These are phyloP conservation scores for Ascocoryne sarcoides DNA, from an alignment of 2,329 filamentous ascomycete species.

Conservation along the genomic window DNA sequence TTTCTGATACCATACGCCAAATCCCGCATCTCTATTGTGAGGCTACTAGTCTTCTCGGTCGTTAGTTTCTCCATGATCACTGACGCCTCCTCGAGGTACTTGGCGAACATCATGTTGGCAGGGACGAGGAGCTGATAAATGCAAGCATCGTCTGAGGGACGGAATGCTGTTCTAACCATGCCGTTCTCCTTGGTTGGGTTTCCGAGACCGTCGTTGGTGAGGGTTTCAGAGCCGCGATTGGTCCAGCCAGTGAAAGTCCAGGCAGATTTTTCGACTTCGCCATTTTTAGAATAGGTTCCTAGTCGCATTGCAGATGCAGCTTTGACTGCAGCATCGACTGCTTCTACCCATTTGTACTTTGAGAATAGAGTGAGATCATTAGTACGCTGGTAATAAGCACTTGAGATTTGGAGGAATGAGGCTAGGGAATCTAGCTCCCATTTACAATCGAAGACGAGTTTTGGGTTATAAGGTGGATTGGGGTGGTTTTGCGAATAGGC, in stretches of 20 bases:
- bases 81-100: constrained; percentile 46
- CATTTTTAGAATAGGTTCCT: constrained; percentile 60
- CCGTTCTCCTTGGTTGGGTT: constrained; percentile 72
- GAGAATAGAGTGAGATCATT: constrained; percentile 65
- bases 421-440: constrained; percentile 90
- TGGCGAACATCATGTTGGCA: constrained; percentile 75
- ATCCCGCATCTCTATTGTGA: constrained; percentile 45
- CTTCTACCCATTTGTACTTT: constrained; percentile 61
- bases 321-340: constrained; percentile 59
- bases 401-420: constrained; percentile 71
- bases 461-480: constrained; percentile 59
- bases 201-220: constrained; percentile 67
- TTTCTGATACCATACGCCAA: constrained; percentile 55
- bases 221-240: constrained; percentile 68
- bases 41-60: constrained; percentile 34
- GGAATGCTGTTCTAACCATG: constrained; percentile 78
- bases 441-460: constrained; percentile 86
- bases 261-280: constrained; percentile 45
- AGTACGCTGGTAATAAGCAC: constrained; percentile 69
- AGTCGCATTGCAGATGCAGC: constrained; percentile 63
- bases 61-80: constrained; percentile 43
- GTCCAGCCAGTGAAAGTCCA: constrained; percentile 76
- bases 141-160: constrained; percentile 78
- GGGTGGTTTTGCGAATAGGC: constrained; percentile 53
- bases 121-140: constrained; percentile 82